These are phyloP conservation scores for Flaveria floridana DNA, from an alignment of 140 eudicot species.

Conservation along the genomic window DNA sequence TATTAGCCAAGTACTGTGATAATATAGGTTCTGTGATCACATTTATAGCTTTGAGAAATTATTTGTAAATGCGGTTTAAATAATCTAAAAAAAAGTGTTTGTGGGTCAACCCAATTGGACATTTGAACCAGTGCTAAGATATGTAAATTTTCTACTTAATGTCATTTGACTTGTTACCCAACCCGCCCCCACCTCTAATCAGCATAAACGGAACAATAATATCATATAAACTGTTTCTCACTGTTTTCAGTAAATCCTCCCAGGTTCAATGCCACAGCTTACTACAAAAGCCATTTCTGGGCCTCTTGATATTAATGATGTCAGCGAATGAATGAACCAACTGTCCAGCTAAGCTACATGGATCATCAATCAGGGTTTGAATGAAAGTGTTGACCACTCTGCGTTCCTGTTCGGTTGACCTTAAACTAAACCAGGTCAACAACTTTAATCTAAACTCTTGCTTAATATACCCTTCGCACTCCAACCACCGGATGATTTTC, in stretches of 20 bases:
- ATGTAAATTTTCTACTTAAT: neutral
- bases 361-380: slow-evolving; percentile 66
- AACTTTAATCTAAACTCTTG: slow-evolving; percentile 73
- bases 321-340: slow-evolving; percentile 71
- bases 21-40: neutral
- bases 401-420: slow-evolving; percentile 83
- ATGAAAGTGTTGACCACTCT: slow-evolving; percentile 78
- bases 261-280: slow-evolving; percentile 49
- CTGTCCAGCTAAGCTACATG: slow-evolving; percentile 76
- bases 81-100: neutral
- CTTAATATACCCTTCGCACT: slow-evolving; percentile 62
- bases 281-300: slow-evolving; percentile 60
- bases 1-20: neutral
- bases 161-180: neutral
- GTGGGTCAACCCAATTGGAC: neutral
- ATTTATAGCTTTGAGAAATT: neutral
- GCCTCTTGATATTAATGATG: slow-evolving; percentile 54
- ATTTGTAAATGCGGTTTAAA: neutral
- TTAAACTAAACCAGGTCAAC: slow-evolving; percentile 79
- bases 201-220: slow-evolving; percentile 18
- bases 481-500: slow-evolving; percentile 67
- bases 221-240: slow-evolving; percentile 12
- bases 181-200: neutral
- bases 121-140: neutral
- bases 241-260: slow-evolving; percentile 7